Conservation (phyloP, 371 early-diverging fungal genomes). For the Actinomucor elegans region DNA sequence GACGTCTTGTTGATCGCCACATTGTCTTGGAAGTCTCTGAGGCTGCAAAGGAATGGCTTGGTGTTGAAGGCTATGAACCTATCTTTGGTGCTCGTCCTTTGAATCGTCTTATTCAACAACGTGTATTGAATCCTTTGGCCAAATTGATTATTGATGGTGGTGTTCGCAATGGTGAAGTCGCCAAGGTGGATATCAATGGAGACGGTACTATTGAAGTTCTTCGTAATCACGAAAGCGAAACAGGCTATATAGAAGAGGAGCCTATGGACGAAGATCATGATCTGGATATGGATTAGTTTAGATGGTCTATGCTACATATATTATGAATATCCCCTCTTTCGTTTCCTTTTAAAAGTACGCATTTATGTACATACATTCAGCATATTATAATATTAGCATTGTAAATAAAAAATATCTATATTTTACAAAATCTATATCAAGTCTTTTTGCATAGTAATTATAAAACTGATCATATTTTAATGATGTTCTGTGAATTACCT, state of each 20-base stretch:
- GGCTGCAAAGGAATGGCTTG: slow-evolving; percentile 77
- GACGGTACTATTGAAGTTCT: slow-evolving; percentile 31
- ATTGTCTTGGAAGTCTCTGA: slow-evolving; percentile 66
- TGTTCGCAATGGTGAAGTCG: slow-evolving; percentile 65
- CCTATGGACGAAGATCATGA: slow-evolving; percentile 45
- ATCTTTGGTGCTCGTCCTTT: slow-evolving; percentile 86
- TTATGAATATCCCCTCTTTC: too few relatives aligned
- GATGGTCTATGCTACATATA: too few relatives aligned
- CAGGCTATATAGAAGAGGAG: slow-evolving; percentile 40
- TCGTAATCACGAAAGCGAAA: slow-evolving; percentile 50
- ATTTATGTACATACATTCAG: too few relatives aligned
- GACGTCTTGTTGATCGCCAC: slow-evolving; percentile 71
- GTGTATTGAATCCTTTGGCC: slow-evolving; percentile 80
- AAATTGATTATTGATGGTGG: slow-evolving; percentile 77
- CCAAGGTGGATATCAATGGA: slow-evolving; percentile 43
- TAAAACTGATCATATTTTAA: too few relatives aligned
- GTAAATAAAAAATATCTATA: too few relatives aligned
- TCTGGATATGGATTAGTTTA: slow-evolving; percentile 31
- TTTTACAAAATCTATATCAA: too few relatives aligned
- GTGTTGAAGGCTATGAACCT: slow-evolving; percentile 79
- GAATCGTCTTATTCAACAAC: slow-evolving; percentile 82
- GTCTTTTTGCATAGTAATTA: too few relatives aligned
- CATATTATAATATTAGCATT: too few relatives aligned
- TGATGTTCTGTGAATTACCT: too few relatives aligned
- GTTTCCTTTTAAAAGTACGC: too few relatives aligned